Conservation (phyloP, 208 protist genomes). For the Leishmania guyanensis region DNA sequence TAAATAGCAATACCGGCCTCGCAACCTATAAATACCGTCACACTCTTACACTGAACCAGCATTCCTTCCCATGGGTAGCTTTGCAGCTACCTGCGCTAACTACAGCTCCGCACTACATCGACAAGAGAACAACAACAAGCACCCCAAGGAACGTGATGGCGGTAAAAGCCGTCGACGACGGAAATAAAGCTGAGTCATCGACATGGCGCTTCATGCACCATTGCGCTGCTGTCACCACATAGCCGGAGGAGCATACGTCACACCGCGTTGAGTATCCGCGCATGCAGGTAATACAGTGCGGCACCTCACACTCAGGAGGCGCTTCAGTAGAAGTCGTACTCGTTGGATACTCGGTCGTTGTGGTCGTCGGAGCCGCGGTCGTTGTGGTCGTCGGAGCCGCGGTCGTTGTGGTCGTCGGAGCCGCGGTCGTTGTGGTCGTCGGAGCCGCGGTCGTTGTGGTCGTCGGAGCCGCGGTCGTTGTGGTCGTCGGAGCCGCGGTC, state of each 20-base stretch:
- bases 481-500: not conserved
- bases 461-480: not conserved
- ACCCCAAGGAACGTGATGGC: not conserved
- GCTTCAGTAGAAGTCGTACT: not conserved
- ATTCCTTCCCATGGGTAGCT: not conserved
- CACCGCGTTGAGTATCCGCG: not conserved
- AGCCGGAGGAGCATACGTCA: not conserved
- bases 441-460: not conserved
- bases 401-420: not conserved
- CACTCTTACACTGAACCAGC: not conserved
- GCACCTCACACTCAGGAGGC: slow-evolving; percentile 1
- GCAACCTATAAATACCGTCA: not conserved
- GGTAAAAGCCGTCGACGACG: not conserved
- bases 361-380: not conserved
- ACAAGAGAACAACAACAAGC: not conserved
- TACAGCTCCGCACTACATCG: not conserved
- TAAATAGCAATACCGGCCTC: not conserved
- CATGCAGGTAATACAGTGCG: not conserved
- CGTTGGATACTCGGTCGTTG: not conserved
- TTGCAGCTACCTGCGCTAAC: not conserved
- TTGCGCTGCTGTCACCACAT: not conserved
- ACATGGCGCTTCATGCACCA: not conserved
- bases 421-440: not conserved
- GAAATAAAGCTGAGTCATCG: not conserved
- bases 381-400: not conserved